Evolutionary conservation across 371 early-diverging fungal species (phyloP), one percentile per base, ranked within the genome.

Genomic region (Rhizomucor miehei): DNA sequence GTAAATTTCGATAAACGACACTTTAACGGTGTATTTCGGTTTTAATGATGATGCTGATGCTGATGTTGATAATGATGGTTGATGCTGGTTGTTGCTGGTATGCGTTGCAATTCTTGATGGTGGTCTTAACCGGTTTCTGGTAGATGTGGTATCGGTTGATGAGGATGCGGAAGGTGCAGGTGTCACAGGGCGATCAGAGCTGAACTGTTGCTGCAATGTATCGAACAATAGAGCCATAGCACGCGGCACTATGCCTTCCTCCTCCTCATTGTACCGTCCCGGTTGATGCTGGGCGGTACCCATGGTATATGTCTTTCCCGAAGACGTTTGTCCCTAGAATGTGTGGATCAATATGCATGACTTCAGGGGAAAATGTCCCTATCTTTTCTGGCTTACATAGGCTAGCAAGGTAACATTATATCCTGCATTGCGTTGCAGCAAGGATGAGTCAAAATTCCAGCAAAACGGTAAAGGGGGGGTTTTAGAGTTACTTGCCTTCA

Each of bases 291-390:
- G 80, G 9, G 81, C 88, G 37, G 94, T 93, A 48, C 95, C 94
- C 98, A 99, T 99, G 8, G 99, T 99, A 65, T 93, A 95, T 6
- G 99, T 99, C 77, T 99, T 99, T 49, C 99, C 99, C 10, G 92
- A 91, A 8, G 94, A 93, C 13, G 94, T 94, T 81, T 98, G 94
- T 16, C 91, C 79, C 79, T 78, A 60, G 9, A 35, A 44, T 36
- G 24, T 24, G 3, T 29, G 29, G 8, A 8, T 29, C 29, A 29
- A 29, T 29, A 29, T 35, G 16, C 37, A 1, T 53, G n/a, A n/a
- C 13, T 34, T 16, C 39, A 51, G 16, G 29, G 44, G n/a, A n/a
- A 17, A 37, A 44, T 39, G 41, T 21, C 10, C 35, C 21, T 25
- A 25, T 14, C 29, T 29, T 34, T 25, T n/a, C n/a, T 94, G 68